These are phyloP conservation scores for Wickerhamiella qilinensis DNA, from an alignment of 805 yeast genomes.

Conservation along the genomic window DNA sequence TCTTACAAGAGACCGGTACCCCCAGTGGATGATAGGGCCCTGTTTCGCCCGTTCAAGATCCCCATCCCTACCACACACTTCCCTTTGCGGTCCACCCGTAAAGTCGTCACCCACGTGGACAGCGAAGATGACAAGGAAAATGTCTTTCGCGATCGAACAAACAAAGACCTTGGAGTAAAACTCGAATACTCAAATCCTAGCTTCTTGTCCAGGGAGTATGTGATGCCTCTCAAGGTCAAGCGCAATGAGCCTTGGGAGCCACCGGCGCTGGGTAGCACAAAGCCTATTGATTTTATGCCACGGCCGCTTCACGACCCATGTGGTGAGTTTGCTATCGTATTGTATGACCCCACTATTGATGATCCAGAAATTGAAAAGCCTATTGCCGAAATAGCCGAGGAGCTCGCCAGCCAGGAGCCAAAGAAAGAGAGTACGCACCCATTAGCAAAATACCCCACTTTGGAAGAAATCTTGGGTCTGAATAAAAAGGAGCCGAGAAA, in stretches of 20 bases:
- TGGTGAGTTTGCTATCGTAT: slow-evolving; percentile 82
- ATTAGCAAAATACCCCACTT: slow-evolving; percentile 24
- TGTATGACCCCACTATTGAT: slow-evolving; percentile 91
- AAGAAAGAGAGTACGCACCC: background rate
- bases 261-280: slow-evolving; percentile 72
- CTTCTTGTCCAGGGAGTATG: slow-evolving; percentile 7
- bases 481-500: slow-evolving; percentile 32
- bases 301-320: slow-evolving; percentile 90
- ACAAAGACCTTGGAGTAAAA: background rate
- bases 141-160: background rate
- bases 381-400: slow-evolving; percentile 9
- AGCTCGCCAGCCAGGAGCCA: slow-evolving; percentile 4
- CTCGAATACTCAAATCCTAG: background rate
- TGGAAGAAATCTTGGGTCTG: slow-evolving; percentile 71
- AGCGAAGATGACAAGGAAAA: background rate
- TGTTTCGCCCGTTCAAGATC: slow-evolving; percentile 3
- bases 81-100: slow-evolving; percentile 3
- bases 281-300: slow-evolving; percentile 54
- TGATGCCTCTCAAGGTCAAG: slow-evolving; percentile 9
- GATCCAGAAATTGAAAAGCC: slow-evolving; percentile 13
- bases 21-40: background rate
- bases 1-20: background rate
- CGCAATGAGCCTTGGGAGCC: slow-evolving; percentile 25
- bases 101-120: slow-evolving; percentile 4
- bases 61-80: slow-evolving; percentile 2